Evolutionary conservation across 805 yeast genomes (phyloP), one percentile per base, ranked within the genome.

Genomic region (Ogataea trehaloabstinens): DNA sequence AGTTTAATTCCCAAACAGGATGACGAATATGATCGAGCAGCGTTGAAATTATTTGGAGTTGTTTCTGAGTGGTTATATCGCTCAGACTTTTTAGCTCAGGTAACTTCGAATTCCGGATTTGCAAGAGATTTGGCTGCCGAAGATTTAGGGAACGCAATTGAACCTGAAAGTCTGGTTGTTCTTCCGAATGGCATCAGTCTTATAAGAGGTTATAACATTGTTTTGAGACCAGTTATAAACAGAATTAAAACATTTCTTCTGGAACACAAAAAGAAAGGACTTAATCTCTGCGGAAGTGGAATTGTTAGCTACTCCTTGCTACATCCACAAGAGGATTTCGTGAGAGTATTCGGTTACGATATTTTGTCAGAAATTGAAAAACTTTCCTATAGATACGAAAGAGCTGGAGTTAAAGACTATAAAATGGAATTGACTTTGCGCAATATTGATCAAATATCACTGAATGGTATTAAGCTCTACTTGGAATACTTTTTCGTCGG

Each of bases 21-120:
- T 10, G 12, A 22, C 25, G 25, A 22, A 12, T 22, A 22, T 22
- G 25, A 22, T 12, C 20, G 20, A 19, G 34, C 25, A 6, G 39
- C 34, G 11, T 19, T 35, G 10, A 35, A 35, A 29, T 21, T 35
- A 8, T 29, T 28, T 28, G 39, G 29, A 13, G 8, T 35, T 10
- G 28, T 35, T 11, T 8, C 19, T 19, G 39, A 35, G 17, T 35
- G 39, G 39, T 35, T 28, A 15, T 35, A 35, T 27, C 19, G 18
- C 7, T 16, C 32, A 6, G 39, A 35, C 8, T 35, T 16, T 29
- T 20, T 35, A 4, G 6, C 34, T 6, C 34, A 28, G 28, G 39
- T 35, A 13, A 35, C 21, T 13, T 28, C 39, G 6, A 28, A 28
- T 28, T 7, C 5, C 5, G 39, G 39, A 8, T 27, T 6, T 28